These are phyloP conservation scores for Eimeria zaria DNA, from an alignment of 169 alveolate genomes.

Conservation along the genomic window DNA sequence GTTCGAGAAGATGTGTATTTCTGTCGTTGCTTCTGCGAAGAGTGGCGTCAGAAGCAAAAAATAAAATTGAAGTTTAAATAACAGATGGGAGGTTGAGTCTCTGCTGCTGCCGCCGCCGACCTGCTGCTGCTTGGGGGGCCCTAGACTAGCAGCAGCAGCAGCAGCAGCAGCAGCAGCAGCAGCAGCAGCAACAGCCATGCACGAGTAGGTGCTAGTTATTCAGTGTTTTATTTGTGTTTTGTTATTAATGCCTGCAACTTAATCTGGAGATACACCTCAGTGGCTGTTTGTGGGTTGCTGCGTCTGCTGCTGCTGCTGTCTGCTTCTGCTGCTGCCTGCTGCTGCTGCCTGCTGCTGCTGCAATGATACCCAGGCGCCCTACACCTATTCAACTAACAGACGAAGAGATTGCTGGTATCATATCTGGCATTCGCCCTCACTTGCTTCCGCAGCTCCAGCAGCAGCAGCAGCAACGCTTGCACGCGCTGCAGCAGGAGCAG, in stretches of 20 bases:
- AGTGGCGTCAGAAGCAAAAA: neutral
- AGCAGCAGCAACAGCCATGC: too few species aligned
- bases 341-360: conserved; percentile 5
- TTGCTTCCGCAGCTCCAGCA: conserved; percentile 21
- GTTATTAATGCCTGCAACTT: neutral
- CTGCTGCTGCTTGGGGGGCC: conserved; percentile 50
- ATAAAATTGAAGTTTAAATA: neutral
- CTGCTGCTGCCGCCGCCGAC: conserved; percentile 33
- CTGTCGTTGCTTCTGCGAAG: neutral
- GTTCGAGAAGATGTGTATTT: neutral
- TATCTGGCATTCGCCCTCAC: conserved; percentile 33
- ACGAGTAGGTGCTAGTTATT: too few species aligned
- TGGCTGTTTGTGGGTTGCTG: neutral
- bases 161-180: conserved; percentile 8
- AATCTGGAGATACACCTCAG: neutral
- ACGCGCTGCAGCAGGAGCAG: neutral
- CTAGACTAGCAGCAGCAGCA: neutral
- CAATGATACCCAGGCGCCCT: conserved; percentile 16
- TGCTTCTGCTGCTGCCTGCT: conserved; percentile 18
- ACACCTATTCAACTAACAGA: conserved; percentile 13
- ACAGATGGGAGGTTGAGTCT: neutral
- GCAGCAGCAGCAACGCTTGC: conserved; percentile 47
- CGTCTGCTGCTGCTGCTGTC: conserved; percentile 40
- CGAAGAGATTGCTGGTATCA: conserved; percentile 22
- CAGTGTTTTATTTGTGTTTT: neutral